A percentile compares a stretch with the other conserved stretches of the same genome.
Evolutionary conservation across 139 green algal species (phyloP).

Genomic region (Eudorina sp.): DNA sequence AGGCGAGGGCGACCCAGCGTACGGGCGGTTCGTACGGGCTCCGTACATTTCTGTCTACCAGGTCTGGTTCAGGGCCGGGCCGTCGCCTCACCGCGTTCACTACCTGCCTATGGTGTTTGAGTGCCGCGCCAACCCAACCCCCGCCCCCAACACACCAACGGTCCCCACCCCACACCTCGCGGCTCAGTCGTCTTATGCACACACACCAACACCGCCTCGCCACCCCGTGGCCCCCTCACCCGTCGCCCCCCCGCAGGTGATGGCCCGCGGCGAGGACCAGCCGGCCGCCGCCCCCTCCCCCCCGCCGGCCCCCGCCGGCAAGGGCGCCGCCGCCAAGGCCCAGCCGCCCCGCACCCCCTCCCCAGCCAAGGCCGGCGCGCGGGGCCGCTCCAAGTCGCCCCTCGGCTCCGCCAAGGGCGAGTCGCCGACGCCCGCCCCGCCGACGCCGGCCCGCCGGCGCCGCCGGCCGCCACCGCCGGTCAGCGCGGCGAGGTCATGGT

Average conservation of each 20-base stretch:
- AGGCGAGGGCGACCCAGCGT: no score
- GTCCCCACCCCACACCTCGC: not conserved
- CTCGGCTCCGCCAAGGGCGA: constrained; percentile 2
- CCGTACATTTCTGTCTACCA: no score
- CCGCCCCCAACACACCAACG: not conserved
- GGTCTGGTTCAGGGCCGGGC: not conserved
- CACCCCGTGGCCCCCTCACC: not conserved
- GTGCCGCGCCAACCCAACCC: not conserved
- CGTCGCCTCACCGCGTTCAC: not conserved
- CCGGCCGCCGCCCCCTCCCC: not conserved
- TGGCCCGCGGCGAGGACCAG: constrained; percentile 36
- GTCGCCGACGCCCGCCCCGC: not conserved
- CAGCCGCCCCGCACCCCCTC: not conserved
- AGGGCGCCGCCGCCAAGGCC: not conserved
- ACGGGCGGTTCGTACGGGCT: no score
- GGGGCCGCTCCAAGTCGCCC: constrained; percentile 40
- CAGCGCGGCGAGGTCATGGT: constrained; percentile 58
- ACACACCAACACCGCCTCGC: not conserved
- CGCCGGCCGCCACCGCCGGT: not conserved
- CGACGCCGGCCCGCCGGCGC: not conserved
- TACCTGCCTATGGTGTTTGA: not conserved
- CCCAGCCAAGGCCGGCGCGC: not conserved
- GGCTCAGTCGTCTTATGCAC: not conserved
- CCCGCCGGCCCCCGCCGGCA: not conserved
- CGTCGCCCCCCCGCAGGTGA: not conserved